Evolutionary conservation across 495 filamentous ascomycete genomes (phyloP), one percentile per base, ranked within the genome.

Genomic region (Aspergillus egyptiacus): DNA sequence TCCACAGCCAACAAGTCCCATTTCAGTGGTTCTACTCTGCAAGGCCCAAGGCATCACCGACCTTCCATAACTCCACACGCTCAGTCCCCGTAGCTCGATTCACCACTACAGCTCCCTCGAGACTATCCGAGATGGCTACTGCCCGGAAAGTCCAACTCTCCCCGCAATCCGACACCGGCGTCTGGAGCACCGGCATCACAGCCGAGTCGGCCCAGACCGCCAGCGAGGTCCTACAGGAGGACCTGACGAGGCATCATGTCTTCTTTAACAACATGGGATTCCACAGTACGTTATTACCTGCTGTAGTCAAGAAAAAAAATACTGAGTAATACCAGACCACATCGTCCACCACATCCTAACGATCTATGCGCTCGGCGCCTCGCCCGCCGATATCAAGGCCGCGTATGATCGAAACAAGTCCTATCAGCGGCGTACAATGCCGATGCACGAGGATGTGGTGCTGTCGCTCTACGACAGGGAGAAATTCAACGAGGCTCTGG

Each of bases 301-400:
- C 37, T 31, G 11, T 19, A 39, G 2, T 13, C 20, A 2, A 14
- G 33, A 18, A 17, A 18, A 38, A 18, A 14, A 50, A 75, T 7
- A 23, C 22, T 24, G 18, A 34, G 13, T 3, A 6, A n/a, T 24
- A 6, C 11, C n/a, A 67, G 70, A 79, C 51, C 73, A 91, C 64
- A 86, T 93, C 45, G 77, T 69, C 4, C 89, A 96, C 55, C 79
- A 84, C 41, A 67, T 94, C 13, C 74, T 94, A 5, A 80, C 80
- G 10, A 64, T 89, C 35, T 95, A 80, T 58, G 83, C 85, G 18
- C 79, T 93, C 11, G 81, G 84, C 6, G 86, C 86, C 9, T 61
- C 73, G 0, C 58, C 85, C 0, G 58, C 69, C 0, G 39, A 75
- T 0, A 70, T 95, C 15, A 60, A 76, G 33, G 63, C 65, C 1